Base-by-base conservation (phyloP, 2,329 filamentous ascomycete genomes). In the Coniochaeta hoffmannii region DNA sequence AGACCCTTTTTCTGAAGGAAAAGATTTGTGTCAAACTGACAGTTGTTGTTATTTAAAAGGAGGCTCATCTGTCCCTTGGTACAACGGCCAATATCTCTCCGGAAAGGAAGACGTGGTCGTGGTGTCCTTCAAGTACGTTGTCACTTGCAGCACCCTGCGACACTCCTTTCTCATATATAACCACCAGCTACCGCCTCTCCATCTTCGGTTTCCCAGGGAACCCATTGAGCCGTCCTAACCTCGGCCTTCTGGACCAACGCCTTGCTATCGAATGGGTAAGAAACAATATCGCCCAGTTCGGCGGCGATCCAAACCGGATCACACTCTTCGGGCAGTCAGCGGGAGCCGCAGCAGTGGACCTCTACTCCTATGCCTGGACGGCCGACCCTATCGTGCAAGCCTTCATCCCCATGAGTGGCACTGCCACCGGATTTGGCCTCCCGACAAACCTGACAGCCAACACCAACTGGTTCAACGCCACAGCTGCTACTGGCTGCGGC, bases 221-320 rank as follows among this genome's bases (percentile, higher is more conserved):
- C 0, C 60, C 67, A 12, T 58, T 44, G 1, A 51, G 54, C 26
- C 41, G 54, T 0, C 65, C 70, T 36, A 80, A 80, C 53, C 60
- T 76, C 1, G 77, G 75, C 0, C 61, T 80, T 4, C 67, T 71
- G 1, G 77, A 82, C 60, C 78, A 81, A 59, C 71, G 76, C 1
- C 59, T 69, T 0, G 76, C 75, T 0, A 64, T 79, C 0, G 72
- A 78, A 63, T 80, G 77, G 77, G 61, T 77, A 0, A 68, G 65
- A 3, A 65, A 71, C 51, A 78, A 79, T 58, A 71, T 75, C 26
- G 68, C 61, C 10, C 63, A 61, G 1, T 80, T 80, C 58, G 75
- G 75, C 35, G 77, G 78, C 22, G 69, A 75, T 54, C 61, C 68
- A 1, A 30, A 55, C 12, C 61, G 62, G 12, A 75, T 76, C 55